These are phyloP conservation scores for Phylloporus sp. DNA, from an alignment of 768 basidiomycete genomes.

Conservation along the genomic window DNA sequence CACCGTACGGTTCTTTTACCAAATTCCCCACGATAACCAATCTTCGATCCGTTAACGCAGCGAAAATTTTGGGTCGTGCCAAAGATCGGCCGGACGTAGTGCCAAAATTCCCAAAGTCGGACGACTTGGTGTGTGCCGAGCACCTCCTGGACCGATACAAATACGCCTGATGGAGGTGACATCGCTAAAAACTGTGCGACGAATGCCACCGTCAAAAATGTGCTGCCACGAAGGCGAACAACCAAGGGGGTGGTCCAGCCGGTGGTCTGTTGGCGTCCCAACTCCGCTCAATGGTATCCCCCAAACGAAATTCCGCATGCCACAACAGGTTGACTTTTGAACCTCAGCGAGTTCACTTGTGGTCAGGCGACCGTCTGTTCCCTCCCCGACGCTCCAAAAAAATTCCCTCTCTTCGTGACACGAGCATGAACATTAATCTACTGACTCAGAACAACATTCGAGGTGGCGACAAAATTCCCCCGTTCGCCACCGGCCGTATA, in stretches of 20 bases:
- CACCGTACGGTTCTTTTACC: constrained; percentile 20
- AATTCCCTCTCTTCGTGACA: too few relatives aligned
- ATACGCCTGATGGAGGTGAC: background rate
- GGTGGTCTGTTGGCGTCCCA: background rate
- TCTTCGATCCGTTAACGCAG: background rate
- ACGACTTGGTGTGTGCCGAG: constrained; percentile 9
- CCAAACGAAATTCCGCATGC: background rate
- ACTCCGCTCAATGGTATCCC: background rate
- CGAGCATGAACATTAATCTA: too few relatives aligned
- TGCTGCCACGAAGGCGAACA: background rate
- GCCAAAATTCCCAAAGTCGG: background rate
- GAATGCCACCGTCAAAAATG: background rate
- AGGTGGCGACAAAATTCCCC: too few relatives aligned
- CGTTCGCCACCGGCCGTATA: too few relatives aligned
- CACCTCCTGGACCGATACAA: background rate
- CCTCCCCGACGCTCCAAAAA: background rate
- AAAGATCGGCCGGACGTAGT: background rate
- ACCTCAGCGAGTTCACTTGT: background rate
- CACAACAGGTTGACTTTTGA: background rate
- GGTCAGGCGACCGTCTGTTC: too few relatives aligned
- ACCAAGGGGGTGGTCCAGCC: background rate
- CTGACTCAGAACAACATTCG: too few relatives aligned
- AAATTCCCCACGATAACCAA: constrained; percentile 7
- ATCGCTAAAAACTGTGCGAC: constrained; percentile 8
- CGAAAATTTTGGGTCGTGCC: background rate